A percentile compares a stretch with the other conserved stretches of the same genome.
Conservation (phyloP, 495 filamentous ascomycete genomes). For the Clohesyomyces aquaticus region DNA sequence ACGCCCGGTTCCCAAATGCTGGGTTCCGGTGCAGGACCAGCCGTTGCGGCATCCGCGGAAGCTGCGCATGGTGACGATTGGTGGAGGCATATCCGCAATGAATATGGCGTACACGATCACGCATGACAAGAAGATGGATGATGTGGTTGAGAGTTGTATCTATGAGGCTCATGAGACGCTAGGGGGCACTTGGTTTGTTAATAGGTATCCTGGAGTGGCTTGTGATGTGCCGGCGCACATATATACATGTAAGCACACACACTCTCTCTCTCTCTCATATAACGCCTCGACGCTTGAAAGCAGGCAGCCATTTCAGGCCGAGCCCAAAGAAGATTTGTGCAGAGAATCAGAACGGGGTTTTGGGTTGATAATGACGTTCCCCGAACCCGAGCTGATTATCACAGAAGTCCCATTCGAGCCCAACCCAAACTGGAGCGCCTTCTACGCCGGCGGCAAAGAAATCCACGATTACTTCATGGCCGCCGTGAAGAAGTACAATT, state of each 20-base stretch:
- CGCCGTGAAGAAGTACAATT: slow-evolving; percentile 44
- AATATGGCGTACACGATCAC: slow-evolving; percentile 3
- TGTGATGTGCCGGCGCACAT: slow-evolving; percentile 7
- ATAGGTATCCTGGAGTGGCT: slow-evolving; percentile 7
- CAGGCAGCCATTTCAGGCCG: no score
- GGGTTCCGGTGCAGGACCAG: slow-evolving; percentile 7
- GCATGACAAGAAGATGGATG: slow-evolving; percentile 9
- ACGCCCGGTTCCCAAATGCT: slow-evolving; percentile 5
- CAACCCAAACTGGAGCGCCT: slow-evolving; percentile 44
- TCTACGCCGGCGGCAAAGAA: slow-evolving; percentile 40
- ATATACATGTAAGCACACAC: slow-evolving; percentile 2
- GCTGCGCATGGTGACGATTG: slow-evolving; percentile 11
- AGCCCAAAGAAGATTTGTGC: no score
- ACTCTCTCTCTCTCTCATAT: no score
- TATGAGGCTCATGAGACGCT: slow-evolving; percentile 22
- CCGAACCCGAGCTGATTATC: slow-evolving; percentile 37
- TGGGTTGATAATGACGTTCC: no score
- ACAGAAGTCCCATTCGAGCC: slow-evolving; percentile 44
- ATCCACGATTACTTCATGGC: slow-evolving; percentile 42
- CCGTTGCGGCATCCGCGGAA: slow-evolving; percentile 5
- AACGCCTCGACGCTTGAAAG: no score
- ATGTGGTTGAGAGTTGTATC: slow-evolving; percentile 5
- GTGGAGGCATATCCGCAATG: slow-evolving; percentile 10
- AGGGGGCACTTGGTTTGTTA: slow-evolving; percentile 2
- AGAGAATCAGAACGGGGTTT: no score